Conservation (phyloP, 1,284 basidiomycete species). For the Fomitiporia mediterranea region DNA sequence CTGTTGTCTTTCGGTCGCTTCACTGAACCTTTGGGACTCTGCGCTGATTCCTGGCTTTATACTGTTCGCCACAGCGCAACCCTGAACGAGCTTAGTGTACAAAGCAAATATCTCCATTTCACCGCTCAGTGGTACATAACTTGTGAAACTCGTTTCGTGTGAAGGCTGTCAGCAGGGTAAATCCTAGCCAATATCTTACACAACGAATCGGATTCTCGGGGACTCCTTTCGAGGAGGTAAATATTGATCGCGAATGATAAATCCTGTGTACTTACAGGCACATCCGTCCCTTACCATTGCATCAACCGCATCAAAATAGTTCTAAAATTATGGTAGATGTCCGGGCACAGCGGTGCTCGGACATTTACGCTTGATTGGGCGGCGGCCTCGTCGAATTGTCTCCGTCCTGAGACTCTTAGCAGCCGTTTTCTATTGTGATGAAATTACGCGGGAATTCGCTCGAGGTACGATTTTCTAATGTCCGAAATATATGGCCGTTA, state of each 20-base stretch:
- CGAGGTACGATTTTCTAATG: too few species aligned
- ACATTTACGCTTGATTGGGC: not conserved
- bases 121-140: not conserved
- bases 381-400: not conserved
- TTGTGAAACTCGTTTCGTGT: not conserved
- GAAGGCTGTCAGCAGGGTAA: not conserved
- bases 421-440: too few species aligned
- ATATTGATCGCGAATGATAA: not conserved
- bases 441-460: too few species aligned
- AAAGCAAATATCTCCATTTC: not conserved
- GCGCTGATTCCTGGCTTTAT: not conserved
- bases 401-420: not conserved
- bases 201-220: not conserved
- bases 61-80: not conserved
- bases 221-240: not conserved
- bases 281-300: not conserved
- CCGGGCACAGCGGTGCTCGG: not conserved
- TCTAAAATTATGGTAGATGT: not conserved
- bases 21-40: not conserved
- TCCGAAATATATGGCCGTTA: too few species aligned
- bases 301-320: not conserved
- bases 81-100: not conserved
- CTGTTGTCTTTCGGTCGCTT: not conserved
- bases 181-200: not conserved
- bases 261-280: not conserved